A percentile compares a stretch with the other conserved stretches of the same genome.
Conservation (phyloP, 1,284 basidiomycete genomes). For the Marasmius tenuissimus region DNA sequence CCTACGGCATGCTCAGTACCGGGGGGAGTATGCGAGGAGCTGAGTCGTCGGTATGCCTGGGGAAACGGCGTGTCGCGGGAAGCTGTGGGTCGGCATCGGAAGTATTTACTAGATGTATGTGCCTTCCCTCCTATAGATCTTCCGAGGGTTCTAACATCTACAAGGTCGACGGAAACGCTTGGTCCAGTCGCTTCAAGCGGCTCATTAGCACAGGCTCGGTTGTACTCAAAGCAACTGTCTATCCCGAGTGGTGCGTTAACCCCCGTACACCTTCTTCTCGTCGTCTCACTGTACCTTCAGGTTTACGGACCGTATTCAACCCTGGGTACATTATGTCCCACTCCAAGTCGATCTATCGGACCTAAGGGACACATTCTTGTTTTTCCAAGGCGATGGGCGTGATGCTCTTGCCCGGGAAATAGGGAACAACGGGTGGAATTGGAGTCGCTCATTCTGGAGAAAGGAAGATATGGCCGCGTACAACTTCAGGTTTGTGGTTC, state of each 20-base stretch:
- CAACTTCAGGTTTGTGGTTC: slow-evolving; percentile 43
- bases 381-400: slow-evolving; percentile 56
- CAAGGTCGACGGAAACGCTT: slow-evolving; percentile 66
- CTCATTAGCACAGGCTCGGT: slow-evolving; percentile 62
- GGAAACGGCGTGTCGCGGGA: neutral
- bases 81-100: slow-evolving; percentile 45
- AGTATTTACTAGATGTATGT: slow-evolving; percentile 28
- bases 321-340: slow-evolving; percentile 65
- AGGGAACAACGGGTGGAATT: slow-evolving; percentile 49
- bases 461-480: slow-evolving; percentile 63
- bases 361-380: slow-evolving; percentile 53
- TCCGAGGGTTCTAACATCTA: neutral
- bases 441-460: slow-evolving; percentile 59
- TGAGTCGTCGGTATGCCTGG: neutral
- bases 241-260: slow-evolving; percentile 50
- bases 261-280: too few species aligned
- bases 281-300: too few species aligned
- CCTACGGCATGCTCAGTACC: slow-evolving; percentile 45
- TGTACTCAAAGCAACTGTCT: slow-evolving; percentile 63
- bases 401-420: slow-evolving; percentile 54
- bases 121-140: neutral
- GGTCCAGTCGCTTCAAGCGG: slow-evolving; percentile 69
- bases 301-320: slow-evolving; percentile 41
- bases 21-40: slow-evolving; percentile 28
- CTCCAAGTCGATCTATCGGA: slow-evolving; percentile 54